Evolutionary conservation across 2,329 filamentous ascomycete species (phyloP).

Genomic region (Leptosphaerulina australis): DNA sequence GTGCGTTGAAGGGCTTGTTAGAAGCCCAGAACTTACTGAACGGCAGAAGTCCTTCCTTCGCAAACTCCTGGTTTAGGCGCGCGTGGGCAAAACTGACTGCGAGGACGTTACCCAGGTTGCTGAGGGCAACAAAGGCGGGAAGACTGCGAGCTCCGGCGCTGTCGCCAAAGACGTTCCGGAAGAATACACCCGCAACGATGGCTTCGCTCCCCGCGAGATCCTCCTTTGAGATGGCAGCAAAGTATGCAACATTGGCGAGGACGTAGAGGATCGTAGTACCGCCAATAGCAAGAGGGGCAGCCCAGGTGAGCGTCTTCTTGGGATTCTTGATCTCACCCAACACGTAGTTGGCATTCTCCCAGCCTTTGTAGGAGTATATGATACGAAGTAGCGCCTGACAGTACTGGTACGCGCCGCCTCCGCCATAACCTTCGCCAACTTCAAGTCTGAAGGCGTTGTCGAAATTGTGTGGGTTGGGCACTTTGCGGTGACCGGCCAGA

Average conservation of each 20-base stretch:
- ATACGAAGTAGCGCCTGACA: constrained; percentile 64
- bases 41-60: constrained; percentile 71
- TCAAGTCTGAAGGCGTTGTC: constrained; percentile 61
- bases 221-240: constrained; percentile 65
- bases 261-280: constrained; percentile 66
- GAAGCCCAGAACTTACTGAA: constrained; percentile 71
- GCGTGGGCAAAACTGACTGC: constrained; percentile 66
- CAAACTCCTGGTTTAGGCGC: constrained; percentile 68
- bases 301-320: constrained; percentile 60
- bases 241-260: constrained; percentile 69
- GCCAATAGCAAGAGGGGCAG: constrained; percentile 64
- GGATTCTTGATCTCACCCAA: constrained; percentile 64
- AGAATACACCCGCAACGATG: constrained; percentile 66
- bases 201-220: constrained; percentile 64
- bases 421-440: constrained; percentile 41
- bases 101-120: constrained; percentile 67
- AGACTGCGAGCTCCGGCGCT: constrained; percentile 54
- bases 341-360: constrained; percentile 69
- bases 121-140: constrained; percentile 63
- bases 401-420: constrained; percentile 51
- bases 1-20: constrained; percentile 70
- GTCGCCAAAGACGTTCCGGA: constrained; percentile 66
- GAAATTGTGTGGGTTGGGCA: constrained; percentile 62
- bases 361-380: constrained; percentile 67
- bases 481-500: constrained; percentile 40